These are phyloP conservation scores for Filosporella fistucella DNA, from an alignment of 495 filamentous ascomycete genomes.

Conservation along the genomic window DNA sequence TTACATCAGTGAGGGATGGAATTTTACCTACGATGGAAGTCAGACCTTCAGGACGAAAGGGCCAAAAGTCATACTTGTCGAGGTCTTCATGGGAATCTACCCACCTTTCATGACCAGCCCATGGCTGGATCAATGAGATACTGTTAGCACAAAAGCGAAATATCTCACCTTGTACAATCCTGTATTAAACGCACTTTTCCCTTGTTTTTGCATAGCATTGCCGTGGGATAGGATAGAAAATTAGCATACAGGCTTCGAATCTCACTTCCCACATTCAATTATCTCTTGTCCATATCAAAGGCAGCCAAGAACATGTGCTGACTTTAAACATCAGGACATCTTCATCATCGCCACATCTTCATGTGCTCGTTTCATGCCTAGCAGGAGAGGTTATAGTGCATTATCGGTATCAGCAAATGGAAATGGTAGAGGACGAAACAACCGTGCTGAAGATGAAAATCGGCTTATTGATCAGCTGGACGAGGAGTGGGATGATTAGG, in stretches of 20 bases:
- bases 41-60: constrained; percentile 12
- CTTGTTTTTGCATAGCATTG: constrained; percentile 8
- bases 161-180: constrained; percentile 1
- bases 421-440: constrained; percentile 32
- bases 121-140: constrained; percentile 3
- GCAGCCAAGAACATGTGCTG: neutral
- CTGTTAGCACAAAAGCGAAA: neutral
- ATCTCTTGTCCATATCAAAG: neutral
- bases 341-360: constrained; percentile 76
- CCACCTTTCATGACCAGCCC: constrained; percentile 19
- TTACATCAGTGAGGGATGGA: constrained; percentile 21
- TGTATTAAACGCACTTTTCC: constrained; percentile 7
- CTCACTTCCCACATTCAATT: constrained; percentile 3
- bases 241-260: constrained; percentile 8
- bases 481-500: constrained; percentile 74
- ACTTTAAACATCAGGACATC: constrained; percentile 57
- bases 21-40: constrained; percentile 24
- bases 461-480: constrained; percentile 92
- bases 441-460: constrained; percentile 76
- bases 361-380: constrained; percentile 60
- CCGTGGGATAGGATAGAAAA: constrained; percentile 1
- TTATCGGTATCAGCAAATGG: constrained; percentile 39
- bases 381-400: constrained; percentile 58
- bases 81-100: constrained; percentile 21
- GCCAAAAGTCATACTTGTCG: constrained; percentile 13